Percentiles rank a stretch among this genome's conserved stretches.
Conservation (phyloP, 208 protist species). For the Wallacemonas collosoma region DNA sequence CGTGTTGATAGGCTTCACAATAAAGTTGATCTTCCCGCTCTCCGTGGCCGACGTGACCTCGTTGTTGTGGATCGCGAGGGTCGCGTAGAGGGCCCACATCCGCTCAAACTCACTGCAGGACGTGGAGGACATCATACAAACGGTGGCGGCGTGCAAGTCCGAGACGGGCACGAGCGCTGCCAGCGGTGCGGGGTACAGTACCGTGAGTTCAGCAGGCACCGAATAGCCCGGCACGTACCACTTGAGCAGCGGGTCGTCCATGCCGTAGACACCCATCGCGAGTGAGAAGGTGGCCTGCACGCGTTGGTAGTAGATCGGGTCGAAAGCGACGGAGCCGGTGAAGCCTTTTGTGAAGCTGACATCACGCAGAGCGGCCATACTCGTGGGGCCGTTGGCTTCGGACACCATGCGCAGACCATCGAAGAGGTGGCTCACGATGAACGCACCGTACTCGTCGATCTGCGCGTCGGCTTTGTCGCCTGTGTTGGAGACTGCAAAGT, state of each 20-base stretch:
- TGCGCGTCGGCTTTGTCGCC: conserved; percentile 1
- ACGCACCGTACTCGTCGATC: conserved; percentile 81
- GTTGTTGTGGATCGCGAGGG: conserved; percentile 54
- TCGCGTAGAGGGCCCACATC: conserved; percentile 61
- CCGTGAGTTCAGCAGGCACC: conserved; percentile 26
- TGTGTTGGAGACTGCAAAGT: conserved; percentile 30
- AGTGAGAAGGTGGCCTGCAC: conserved; percentile 57
- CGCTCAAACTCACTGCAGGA: conserved; percentile 57
- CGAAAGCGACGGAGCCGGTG: conserved; percentile 74
- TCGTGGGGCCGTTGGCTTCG: conserved; percentile 29
- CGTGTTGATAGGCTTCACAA: conserved; percentile 64
- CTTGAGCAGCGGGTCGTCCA: conserved; percentile 55
- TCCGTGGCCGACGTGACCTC: conserved; percentile 19
- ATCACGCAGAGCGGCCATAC: conserved; percentile 45
- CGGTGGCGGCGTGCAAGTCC: conserved; percentile 57
- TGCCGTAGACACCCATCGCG: conserved; percentile 41
- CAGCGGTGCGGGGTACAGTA: conserved; percentile 37
- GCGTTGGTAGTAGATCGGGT: conserved; percentile 69
- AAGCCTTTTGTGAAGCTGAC: conserved; percentile 59
- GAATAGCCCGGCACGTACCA: conserved; percentile 56
- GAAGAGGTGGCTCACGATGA: conserved; percentile 76
- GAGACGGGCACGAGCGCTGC: conserved; percentile 50
- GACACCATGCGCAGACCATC: conserved; percentile 70
- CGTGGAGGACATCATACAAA: conserved; percentile 72
- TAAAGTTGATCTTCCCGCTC: conserved; percentile 41